Conservation (phyloP, 768 basidiomycete species). For the Dioszegia aurantiaca region DNA sequence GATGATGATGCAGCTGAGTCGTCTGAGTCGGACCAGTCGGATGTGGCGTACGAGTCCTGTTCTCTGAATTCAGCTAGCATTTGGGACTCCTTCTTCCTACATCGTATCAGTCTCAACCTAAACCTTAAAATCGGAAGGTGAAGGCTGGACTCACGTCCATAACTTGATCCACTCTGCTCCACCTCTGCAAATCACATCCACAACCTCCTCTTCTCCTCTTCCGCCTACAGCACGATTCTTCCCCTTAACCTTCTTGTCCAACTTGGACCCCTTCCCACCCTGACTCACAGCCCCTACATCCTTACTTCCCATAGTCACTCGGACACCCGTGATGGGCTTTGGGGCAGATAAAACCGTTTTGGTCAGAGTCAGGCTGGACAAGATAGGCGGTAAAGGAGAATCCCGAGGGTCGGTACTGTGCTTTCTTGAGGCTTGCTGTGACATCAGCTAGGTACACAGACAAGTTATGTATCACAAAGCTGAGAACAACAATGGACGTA, state of each 20-base stretch:
- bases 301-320: background rate
- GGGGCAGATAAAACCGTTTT: conserved; percentile 1
- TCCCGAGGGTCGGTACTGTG: background rate
- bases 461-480: too few species aligned
- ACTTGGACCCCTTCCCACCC: background rate
- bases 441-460: background rate
- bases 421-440: background rate
- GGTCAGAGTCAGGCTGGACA: conserved; percentile 5
- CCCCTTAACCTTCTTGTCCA: background rate
- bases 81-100: conserved; percentile 71
- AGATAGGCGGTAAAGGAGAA: conserved; percentile 11
- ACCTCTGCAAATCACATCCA: conserved; percentile 74
- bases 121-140: background rate
- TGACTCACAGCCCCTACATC: background rate
- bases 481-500: conserved; percentile 6
- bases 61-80: conserved; percentile 77
- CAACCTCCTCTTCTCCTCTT: conserved; percentile 41
- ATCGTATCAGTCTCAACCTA: background rate
- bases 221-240: background rate
- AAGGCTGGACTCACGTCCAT: conserved; percentile 74
- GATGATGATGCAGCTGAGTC: background rate
- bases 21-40: conserved; percentile 55
- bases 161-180: conserved; percentile 76
- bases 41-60: conserved; percentile 73
- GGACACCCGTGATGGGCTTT: conserved; percentile 8